A percentile compares a stretch with the other conserved stretches of the same genome.
Evolutionary conservation across 495 filamentous ascomycete genomes (phyloP).

Genomic region (Penicillium nucicola): DNA sequence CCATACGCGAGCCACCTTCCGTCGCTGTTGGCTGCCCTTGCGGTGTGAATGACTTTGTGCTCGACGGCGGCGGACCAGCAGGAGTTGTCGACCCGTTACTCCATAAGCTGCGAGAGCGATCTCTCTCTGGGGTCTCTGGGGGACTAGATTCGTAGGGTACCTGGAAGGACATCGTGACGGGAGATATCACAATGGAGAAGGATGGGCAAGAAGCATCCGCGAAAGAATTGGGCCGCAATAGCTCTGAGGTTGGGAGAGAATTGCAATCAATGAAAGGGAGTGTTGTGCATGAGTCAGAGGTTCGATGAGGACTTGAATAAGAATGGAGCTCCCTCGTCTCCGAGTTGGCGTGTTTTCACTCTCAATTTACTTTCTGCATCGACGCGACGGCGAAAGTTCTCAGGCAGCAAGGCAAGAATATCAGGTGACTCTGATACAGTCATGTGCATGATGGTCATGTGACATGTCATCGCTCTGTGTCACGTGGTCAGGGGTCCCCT

Average conservation of each 20-base stretch:
- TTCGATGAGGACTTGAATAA: not conserved
- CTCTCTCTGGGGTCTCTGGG: conserved; percentile 43
- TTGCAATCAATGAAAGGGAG: not conserved
- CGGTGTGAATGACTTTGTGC: conserved; percentile 69
- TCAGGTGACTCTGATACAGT: not conserved
- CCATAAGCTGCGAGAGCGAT: conserved; percentile 36
- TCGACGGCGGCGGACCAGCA: conserved; percentile 68
- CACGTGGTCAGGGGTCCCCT: too few relatives aligned
- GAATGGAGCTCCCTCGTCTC: conserved; percentile 4
- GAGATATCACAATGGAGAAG: not conserved
- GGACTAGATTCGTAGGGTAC: conserved; percentile 35
- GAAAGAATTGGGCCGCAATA: conserved; percentile 25
- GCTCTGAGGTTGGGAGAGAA: conserved; percentile 8
- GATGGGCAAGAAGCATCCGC: conserved; percentile 11
- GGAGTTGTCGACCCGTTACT: conserved; percentile 72
- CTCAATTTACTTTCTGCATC: conserved; percentile 1
- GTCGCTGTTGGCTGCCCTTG: conserved; percentile 64
- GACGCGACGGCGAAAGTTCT: conserved; percentile 10
- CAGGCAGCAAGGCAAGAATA: not conserved
- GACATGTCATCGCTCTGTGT: not conserved
- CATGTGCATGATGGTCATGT: not conserved
- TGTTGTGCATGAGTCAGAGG: not conserved
- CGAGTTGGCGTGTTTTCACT: conserved; percentile 2
- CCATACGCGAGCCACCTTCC: conserved; percentile 62
- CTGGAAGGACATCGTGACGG: conserved; percentile 37